Percentiles rank a stretch among this genome's conserved stretches.
Conservation (phyloP, 2,329 filamentous ascomycete species). For the Trichoderma endophyticum region DNA sequence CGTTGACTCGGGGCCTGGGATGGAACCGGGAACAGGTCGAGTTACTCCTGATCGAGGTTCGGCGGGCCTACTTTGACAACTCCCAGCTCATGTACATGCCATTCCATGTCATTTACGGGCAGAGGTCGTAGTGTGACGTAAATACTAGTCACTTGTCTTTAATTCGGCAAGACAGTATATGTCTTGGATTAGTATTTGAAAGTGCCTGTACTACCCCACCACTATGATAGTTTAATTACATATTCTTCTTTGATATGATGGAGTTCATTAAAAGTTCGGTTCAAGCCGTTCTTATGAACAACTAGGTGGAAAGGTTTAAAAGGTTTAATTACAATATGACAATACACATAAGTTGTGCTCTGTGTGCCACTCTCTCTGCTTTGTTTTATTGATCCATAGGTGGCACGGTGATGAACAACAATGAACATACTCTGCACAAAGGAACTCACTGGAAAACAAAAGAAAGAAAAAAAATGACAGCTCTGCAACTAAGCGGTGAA, state of each 20-base stretch:
- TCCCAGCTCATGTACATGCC: conserved; percentile 52
- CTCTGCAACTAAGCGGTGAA: neutral
- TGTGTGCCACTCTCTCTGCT: neutral
- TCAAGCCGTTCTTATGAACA: neutral
- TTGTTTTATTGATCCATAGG: neutral
- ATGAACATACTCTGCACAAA: neutral
- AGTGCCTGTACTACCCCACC: neutral
- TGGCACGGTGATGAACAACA: neutral
- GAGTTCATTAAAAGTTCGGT: neutral
- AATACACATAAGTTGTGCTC: neutral
- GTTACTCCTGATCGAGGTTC: conserved; percentile 46
- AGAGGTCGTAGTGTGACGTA: conserved; percentile 40
- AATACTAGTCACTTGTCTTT: neutral
- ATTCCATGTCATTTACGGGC: conserved; percentile 52
- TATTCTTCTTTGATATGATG: neutral
- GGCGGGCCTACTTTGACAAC: conserved; percentile 47
- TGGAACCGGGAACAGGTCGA: conserved; percentile 50
- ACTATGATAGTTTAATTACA: neutral
- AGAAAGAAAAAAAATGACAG: neutral
- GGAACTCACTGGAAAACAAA: neutral
- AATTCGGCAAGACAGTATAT: neutral
- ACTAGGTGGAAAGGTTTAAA: neutral
- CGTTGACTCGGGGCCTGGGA: conserved; percentile 47
- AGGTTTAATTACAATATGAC: neutral
- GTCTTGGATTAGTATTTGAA: neutral